Conservation (phyloP, 2,329 filamentous ascomycete species). For the Sordariomycetes sp. region DNA sequence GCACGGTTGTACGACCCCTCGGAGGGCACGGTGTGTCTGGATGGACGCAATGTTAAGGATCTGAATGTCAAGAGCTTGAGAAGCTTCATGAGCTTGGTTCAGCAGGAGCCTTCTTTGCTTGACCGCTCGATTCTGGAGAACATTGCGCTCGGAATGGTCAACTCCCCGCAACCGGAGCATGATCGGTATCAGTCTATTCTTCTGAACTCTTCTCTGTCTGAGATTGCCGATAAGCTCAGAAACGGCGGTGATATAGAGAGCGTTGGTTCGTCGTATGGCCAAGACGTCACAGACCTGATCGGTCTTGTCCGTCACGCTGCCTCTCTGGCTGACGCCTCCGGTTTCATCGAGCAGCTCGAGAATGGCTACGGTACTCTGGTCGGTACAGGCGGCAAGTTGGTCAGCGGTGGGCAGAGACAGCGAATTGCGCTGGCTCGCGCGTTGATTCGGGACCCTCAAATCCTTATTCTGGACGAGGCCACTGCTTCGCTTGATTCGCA, state of each 20-base stretch:
- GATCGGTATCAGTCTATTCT: constrained; percentile 32
- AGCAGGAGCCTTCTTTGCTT: constrained; percentile 35
- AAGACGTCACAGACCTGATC: constrained; percentile 40
- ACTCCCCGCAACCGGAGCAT: constrained; percentile 29
- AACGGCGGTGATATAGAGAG: constrained; percentile 36
- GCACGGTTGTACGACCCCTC: constrained; percentile 49
- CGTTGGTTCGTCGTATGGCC: constrained; percentile 31
- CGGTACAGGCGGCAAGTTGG: constrained; percentile 41
- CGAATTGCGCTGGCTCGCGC: constrained; percentile 49
- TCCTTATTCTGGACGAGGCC: constrained; percentile 53
- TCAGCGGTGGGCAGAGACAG: constrained; percentile 53
- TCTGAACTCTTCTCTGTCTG: constrained; percentile 35
- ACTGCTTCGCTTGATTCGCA: constrained; percentile 51
- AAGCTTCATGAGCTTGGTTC: constrained; percentile 32
- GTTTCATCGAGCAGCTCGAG: constrained; percentile 45
- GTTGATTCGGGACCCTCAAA: constrained; percentile 44
- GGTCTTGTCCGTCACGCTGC: constrained; percentile 40
- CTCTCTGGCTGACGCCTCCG: constrained; percentile 46
- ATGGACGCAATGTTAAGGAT: constrained; percentile 35
- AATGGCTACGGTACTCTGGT: constrained; percentile 44
- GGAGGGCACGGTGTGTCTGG: constrained; percentile 34
- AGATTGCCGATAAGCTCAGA: constrained; percentile 42
- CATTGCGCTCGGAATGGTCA: constrained; percentile 39
- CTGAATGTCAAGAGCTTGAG: constrained; percentile 36
- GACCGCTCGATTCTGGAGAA: constrained; percentile 39